Evolutionary conservation across 345 rosid genomes (phyloP).

Genomic region (Sapria himalayana): DNA sequence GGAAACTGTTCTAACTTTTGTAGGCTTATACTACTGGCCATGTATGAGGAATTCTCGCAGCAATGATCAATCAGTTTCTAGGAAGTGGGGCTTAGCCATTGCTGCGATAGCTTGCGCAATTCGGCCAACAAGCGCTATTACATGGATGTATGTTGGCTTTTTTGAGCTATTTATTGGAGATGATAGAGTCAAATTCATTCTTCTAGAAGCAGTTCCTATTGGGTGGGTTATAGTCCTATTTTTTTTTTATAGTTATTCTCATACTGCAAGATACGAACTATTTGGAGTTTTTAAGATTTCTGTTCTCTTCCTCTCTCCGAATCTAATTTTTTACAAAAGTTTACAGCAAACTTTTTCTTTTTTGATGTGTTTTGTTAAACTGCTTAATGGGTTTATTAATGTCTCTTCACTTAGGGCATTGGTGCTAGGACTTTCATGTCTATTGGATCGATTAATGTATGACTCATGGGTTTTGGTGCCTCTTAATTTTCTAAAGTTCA

Average conservation of each 20-base stretch:
- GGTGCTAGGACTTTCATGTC: constrained; percentile 41
- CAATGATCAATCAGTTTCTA: constrained; percentile 18
- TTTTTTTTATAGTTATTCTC: background rate
- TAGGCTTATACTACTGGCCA: constrained; percentile 77
- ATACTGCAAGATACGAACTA: too few species aligned
- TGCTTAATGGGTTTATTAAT: background rate
- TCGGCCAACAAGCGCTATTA: constrained; percentile 79
- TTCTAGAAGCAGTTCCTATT: constrained; percentile 43
- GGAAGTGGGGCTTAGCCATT: constrained; percentile 54
- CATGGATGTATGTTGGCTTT: constrained; percentile 70
- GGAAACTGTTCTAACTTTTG: constrained; percentile 80
- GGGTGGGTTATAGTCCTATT: constrained; percentile 32
- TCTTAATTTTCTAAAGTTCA: constrained; percentile 72
- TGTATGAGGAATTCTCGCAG: constrained; percentile 34
- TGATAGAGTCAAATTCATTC: constrained; percentile 35
- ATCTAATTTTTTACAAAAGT: too few species aligned
- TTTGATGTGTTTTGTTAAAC: background rate
- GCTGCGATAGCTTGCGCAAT: constrained; percentile 79
- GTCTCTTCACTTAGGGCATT: constrained; percentile 26
- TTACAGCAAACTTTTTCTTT: too few species aligned
- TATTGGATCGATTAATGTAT: constrained; percentile 56
- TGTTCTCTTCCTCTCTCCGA: too few species aligned
- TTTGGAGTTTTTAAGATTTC: too few species aligned
- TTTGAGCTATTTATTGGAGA: constrained; percentile 40
- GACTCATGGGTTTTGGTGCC: constrained; percentile 83